Percentiles rank a stretch among this genome's conserved stretches.
These are phyloP conservation scores for Globisporangium nunn DNA, from an alignment of 352 stramenopile species.

Conservation along the genomic window DNA sequence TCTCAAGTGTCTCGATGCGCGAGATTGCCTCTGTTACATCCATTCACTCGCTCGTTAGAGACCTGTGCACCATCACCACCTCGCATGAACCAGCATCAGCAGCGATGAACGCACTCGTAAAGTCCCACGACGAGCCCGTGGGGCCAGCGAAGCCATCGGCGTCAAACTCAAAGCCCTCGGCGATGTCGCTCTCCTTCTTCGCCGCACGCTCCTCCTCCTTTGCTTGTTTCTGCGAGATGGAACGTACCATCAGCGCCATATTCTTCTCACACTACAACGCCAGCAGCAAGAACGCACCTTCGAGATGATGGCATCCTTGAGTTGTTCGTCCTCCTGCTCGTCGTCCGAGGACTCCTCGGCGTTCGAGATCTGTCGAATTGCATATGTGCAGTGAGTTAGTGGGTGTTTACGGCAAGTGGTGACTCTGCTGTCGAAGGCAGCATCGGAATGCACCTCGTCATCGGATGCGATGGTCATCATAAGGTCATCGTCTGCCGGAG, in stretches of 20 bases:
- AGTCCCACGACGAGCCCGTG: constrained; percentile 77
- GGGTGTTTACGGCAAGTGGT: neutral
- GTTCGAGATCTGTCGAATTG: constrained; percentile 30
- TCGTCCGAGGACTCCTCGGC: constrained; percentile 74
- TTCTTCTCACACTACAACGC: neutral
- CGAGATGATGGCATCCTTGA: constrained; percentile 64
- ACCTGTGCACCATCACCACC: neutral
- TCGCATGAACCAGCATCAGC: neutral
- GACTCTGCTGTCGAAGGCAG: neutral
- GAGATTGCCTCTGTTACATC: constrained; percentile 58
- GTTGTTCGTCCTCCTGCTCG: constrained; percentile 33
- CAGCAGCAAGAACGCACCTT: constrained; percentile 21
- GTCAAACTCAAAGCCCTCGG: constrained; percentile 85
- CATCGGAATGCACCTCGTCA: constrained; percentile 39
- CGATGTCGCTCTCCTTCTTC: constrained; percentile 55
- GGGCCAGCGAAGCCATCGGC: constrained; percentile 46
- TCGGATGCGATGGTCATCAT: constrained; percentile 88
- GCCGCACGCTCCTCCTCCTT: constrained; percentile 23
- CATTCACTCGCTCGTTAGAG: neutral
- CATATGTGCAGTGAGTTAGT: neutral
- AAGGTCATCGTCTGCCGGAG: constrained; percentile 47
- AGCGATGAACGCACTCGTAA: constrained; percentile 47
- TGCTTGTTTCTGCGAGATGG: constrained; percentile 30
- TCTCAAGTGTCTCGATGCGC: constrained; percentile 75
- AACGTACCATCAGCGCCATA: too few species aligned